phyloP scores from a whole-genome alignment of 768 basidiomycete genomes.

The Dentipellis fragilis region DNA sequence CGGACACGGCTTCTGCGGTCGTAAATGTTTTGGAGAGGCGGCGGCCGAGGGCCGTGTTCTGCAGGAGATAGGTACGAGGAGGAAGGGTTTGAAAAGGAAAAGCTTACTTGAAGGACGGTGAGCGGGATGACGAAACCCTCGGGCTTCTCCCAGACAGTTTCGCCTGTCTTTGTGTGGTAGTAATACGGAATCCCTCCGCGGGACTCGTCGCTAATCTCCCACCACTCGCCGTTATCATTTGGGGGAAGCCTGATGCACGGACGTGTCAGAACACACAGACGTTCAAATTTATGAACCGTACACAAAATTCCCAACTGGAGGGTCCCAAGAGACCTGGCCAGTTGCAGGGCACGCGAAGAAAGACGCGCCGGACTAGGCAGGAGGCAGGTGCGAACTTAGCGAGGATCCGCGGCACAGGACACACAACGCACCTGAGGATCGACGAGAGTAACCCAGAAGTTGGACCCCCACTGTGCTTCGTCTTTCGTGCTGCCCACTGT shows the following conservation, averaged over 20 bases:
- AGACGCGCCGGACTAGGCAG: conserved; percentile 38
- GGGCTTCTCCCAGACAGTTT: conserved; percentile 92
- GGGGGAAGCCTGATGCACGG: conserved; percentile 57
- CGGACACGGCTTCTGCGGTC: conserved; percentile 15
- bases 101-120: conserved; percentile 68
- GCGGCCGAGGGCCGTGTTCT: conserved; percentile 69
- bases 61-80: conserved; percentile 2
- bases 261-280: conserved; percentile 9
- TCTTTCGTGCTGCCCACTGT: conserved; percentile 2
- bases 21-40: conserved; percentile 38
- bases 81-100: conserved; percentile 1
- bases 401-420: conserved; percentile 5
- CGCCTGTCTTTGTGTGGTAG: conserved; percentile 86
- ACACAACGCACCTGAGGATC: conserved; percentile 69
- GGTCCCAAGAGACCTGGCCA: conserved; percentile 89
- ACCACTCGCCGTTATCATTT: conserved; percentile 84
- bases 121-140: conserved; percentile 85
- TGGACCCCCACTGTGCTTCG: conserved; percentile 59
- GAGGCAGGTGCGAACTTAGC: conserved; percentile 28
- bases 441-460: conserved; percentile 91
- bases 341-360: conserved; percentile 93
- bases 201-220: conserved; percentile 83
- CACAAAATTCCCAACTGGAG: conserved; percentile 85
- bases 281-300: conserved; percentile 29
- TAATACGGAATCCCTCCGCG: conserved; percentile 83